phyloP scores from a whole-genome alignment of 306 rosid species.

The Datisca glomerata region DNA sequence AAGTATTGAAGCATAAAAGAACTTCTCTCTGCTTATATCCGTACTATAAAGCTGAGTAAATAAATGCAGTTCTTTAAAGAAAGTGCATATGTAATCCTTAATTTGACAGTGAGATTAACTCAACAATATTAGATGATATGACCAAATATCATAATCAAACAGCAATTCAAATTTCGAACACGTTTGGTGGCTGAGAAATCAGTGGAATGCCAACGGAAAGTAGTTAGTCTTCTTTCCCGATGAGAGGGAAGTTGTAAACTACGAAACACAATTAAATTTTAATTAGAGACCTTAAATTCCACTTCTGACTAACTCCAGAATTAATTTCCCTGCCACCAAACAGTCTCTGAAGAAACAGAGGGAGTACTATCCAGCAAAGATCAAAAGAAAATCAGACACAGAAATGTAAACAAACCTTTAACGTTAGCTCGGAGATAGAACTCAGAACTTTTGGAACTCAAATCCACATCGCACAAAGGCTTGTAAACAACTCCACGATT shows the following conservation, averaged over 20 bases:
- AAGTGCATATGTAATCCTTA: too few relatives aligned
- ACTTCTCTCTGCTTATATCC: too few relatives aligned
- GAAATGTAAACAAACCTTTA: constrained; percentile 39
- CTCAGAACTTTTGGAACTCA: constrained; percentile 44
- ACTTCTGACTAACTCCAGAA: neutral
- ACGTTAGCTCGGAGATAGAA: constrained; percentile 70
- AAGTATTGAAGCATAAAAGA: too few relatives aligned
- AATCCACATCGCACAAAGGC: constrained; percentile 49
- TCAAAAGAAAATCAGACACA: neutral
- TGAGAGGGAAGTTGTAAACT: neutral
- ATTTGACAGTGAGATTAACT: too few relatives aligned
- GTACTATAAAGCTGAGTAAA: too few relatives aligned
- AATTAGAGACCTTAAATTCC: neutral
- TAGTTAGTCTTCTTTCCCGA: too few relatives aligned
- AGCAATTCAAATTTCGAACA: too few relatives aligned
- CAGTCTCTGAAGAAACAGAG: neutral
- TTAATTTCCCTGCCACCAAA: neutral
- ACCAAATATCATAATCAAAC: too few relatives aligned
- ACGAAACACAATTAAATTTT: neutral
- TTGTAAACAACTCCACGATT: constrained; percentile 27
- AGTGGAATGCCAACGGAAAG: too few relatives aligned
- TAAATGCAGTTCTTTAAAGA: too few relatives aligned
- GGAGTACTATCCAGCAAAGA: neutral
- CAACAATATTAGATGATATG: too few relatives aligned
- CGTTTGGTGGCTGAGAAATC: too few relatives aligned